These are phyloP conservation scores for Vaccinium macrocarpon DNA, from an alignment of 148 eudicot genomes.

Conservation along the genomic window DNA sequence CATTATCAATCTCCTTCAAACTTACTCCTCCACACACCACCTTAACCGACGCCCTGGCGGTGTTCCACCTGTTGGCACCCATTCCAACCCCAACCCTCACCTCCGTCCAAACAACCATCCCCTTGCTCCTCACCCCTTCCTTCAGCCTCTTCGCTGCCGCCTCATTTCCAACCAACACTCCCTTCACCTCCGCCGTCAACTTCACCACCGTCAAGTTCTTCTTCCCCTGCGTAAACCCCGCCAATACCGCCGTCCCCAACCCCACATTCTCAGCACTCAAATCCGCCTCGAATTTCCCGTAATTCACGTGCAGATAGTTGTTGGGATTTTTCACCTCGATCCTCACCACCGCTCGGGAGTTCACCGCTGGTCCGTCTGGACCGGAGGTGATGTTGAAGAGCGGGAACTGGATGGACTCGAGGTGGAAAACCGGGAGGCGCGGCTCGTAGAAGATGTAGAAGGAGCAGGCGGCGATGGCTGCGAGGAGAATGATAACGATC, in stretches of 20 bases:
- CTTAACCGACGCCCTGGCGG: conserved; percentile 24
- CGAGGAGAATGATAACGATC: conserved; percentile 16
- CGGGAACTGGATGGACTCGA: conserved; percentile 29
- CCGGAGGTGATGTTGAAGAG: conserved; percentile 28
- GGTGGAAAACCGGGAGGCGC: conserved; percentile 30
- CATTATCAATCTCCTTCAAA: conserved; percentile 33
- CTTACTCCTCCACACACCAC: conserved; percentile 39
- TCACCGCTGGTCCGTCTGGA: conserved; percentile 25
- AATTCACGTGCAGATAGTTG: conserved; percentile 23
- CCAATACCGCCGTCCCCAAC: conserved; percentile 28
- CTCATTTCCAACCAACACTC: conserved; percentile 26
- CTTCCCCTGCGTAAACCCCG: conserved; percentile 34
- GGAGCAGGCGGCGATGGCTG: conserved; percentile 14
- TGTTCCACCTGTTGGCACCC: conserved; percentile 28
- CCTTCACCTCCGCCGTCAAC: conserved; percentile 18
- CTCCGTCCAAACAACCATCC: conserved; percentile 33
- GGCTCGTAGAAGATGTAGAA: conserved; percentile 42
- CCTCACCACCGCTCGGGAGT: conserved; percentile 23
- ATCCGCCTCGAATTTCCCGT: conserved; percentile 22
- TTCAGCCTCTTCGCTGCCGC: conserved; percentile 22
- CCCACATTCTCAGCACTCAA: conserved; percentile 25
- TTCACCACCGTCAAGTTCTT: conserved; percentile 40
- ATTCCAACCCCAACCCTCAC: conserved; percentile 34
- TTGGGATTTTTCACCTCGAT: conserved; percentile 43
- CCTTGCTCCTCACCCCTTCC: conserved; percentile 24